These are phyloP conservation scores for Suillus plorans DNA, from an alignment of 768 basidiomycete species.

Conservation along the genomic window DNA sequence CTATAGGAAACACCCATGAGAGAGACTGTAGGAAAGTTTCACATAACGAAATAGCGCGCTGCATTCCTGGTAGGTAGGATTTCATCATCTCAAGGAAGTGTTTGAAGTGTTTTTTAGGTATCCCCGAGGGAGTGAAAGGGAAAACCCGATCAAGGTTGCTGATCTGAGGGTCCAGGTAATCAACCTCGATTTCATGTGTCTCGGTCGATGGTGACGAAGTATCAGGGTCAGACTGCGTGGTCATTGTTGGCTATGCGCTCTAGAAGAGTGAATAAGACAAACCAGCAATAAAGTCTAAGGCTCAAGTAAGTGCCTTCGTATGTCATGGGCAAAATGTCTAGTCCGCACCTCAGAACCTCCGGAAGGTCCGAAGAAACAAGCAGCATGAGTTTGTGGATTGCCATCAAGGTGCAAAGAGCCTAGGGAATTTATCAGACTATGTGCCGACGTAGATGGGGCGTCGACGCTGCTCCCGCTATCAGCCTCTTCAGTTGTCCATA, in stretches of 20 bases:
- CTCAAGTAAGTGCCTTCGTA: slow-evolving; percentile 7
- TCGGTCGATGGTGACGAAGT: slow-evolving; percentile 12
- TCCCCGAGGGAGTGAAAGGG: slow-evolving; percentile 42
- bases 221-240: slow-evolving; percentile 13
- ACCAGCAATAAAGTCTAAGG: slow-evolving; percentile 44
- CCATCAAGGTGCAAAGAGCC: slow-evolving; percentile 48
- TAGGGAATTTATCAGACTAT: slow-evolving; percentile 34
- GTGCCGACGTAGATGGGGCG: slow-evolving; percentile 1
- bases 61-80: slow-evolving; percentile 43
- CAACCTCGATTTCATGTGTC: slow-evolving; percentile 39
- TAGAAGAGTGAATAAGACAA: slow-evolving; percentile 16
- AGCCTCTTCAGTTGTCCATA: slow-evolving; percentile 23
- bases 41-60: slow-evolving; percentile 42
- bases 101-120: slow-evolving; percentile 32
- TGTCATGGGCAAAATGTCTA: neutral
- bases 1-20: slow-evolving; percentile 52
- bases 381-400: slow-evolving; percentile 15
- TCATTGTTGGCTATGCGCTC: neutral
- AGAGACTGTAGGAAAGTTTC: slow-evolving; percentile 48
- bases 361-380: slow-evolving; percentile 46
- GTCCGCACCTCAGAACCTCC: slow-evolving; percentile 48
- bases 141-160: slow-evolving; percentile 43
- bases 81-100: slow-evolving; percentile 43
- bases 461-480: slow-evolving; percentile 26
- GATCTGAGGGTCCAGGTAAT: slow-evolving; percentile 46